Base-by-base conservation (phyloP, 192 early-diverging fungal species). In the Entomortierella parvispora region DNA sequence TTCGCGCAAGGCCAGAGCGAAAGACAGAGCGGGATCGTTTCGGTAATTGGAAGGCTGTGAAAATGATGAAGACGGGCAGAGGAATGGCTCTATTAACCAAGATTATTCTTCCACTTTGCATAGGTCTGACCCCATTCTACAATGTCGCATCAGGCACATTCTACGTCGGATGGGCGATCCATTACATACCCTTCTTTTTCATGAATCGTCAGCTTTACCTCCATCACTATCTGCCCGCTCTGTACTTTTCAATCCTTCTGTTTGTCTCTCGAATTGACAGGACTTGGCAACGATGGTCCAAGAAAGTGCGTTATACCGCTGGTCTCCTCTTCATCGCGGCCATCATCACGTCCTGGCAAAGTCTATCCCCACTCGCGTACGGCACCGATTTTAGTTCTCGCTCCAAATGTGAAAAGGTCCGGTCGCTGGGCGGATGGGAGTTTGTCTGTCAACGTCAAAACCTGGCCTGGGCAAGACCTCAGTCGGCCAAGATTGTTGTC, bases 181-280 rank as follows among this genome's bases (percentile, higher is more conserved):
- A 97, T 83, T 96, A 92, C 69, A 48, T 92, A 15, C 93, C 94
- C 17, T 97, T 96, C 82, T 94, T 93, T 74, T 72, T 94, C 26
- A 94, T 97, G 91, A 80, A 82, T 23, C 93, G 93, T 25, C 91
- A 94, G 79, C 83, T 94, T 32, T 95, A 96, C 75, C 78, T 96
- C n/a, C 95, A 97, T 72, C 95, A 98, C 68, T 98, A 97, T 67
- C 86, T 96, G 32, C 95, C 96, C 0, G 88, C 95, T n/a, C 83
- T 97, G n/a, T 96, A 95, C 81, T 92, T 96, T 69, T 88, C 89
- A 22, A 85, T 96, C 59, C 85, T 97, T 42, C 80, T 87, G 2
- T 47, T 95, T 25, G 90, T 87, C 40, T 83, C 79, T 22, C 58
- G 88, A 4, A 76, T 93, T 59, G 93, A 95, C 59, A 69, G 86